phyloP scores from a whole-genome alignment of 768 basidiomycete species.

The Dictyophora rubrovolvata region DNA sequence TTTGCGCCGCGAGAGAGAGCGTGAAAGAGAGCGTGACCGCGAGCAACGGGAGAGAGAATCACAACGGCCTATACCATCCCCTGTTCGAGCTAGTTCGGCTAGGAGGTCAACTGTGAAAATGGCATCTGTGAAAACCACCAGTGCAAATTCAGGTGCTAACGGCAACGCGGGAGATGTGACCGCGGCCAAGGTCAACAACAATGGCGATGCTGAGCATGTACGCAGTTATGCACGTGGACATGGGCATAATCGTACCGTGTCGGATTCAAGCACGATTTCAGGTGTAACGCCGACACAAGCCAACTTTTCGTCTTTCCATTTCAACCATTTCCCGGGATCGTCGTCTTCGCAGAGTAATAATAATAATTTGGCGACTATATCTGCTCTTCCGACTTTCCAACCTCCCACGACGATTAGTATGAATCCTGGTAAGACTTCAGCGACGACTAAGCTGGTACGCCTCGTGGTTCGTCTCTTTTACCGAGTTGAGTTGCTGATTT shows the following conservation, averaged over 20 bases:
- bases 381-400: too few relatives aligned
- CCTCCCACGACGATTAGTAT: too few relatives aligned
- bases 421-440: too few relatives aligned
- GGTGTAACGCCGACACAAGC: background rate
- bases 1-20: background rate
- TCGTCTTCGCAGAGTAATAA: background rate
- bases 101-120: background rate
- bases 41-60: background rate
- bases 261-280: background rate
- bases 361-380: background rate
- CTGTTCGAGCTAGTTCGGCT: background rate
- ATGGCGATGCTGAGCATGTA: too few relatives aligned
- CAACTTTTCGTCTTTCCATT: background rate
- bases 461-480: too few relatives aligned
- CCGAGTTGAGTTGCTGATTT: too few relatives aligned
- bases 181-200: background rate
- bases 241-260: background rate
- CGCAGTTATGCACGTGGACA: background rate
- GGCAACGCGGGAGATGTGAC: background rate
- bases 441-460: too few relatives aligned
- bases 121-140: background rate
- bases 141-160: background rate
- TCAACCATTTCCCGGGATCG: background rate
- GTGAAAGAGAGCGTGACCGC: background rate
- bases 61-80: background rate